Percentiles rank a stretch among this genome's conserved stretches.
These are phyloP conservation scores for Dinochytrium kinnereticum DNA, from an alignment of 371 early-diverging fungal species.

Conservation along the genomic window DNA sequence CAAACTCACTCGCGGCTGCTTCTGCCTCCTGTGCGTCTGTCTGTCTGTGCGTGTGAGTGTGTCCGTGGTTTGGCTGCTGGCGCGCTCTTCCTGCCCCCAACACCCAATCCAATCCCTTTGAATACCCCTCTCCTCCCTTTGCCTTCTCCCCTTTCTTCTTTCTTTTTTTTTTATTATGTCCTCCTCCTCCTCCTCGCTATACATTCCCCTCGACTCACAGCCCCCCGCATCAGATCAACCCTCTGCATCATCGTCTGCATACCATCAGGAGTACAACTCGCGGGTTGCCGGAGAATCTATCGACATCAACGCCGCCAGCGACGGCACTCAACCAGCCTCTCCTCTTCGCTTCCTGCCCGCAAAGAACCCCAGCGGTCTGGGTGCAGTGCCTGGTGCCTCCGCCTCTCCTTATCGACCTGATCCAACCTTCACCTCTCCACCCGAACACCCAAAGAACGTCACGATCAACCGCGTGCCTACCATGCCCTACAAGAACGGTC, in stretches of 20 bases:
- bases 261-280: constrained; percentile 9
- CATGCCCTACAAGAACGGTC: neutral
- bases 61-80: too few species aligned
- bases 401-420: constrained; percentile 12
- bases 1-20: too few species aligned
- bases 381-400: neutral
- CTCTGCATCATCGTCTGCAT: too few species aligned
- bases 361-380: neutral
- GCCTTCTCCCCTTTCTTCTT: neutral
- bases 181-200: neutral
- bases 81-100: too few species aligned
- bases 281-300: constrained; percentile 12
- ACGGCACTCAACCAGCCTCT: neutral
- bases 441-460: neutral
- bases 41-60: too few species aligned
- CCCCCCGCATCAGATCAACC: constrained; percentile 9
- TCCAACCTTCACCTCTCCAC: constrained; percentile 1
- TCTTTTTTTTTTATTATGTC: neutral
- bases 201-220: constrained; percentile 1
- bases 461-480: neutral
- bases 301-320: neutral
- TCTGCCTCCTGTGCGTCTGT: too few species aligned
- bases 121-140: neutral
- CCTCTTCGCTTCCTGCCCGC: constrained; percentile 15
- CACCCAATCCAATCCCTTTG: too few species aligned